Evolutionary conservation across 148 eudicot genomes (phyloP).

Genomic region (Nepenthes gracilis): DNA sequence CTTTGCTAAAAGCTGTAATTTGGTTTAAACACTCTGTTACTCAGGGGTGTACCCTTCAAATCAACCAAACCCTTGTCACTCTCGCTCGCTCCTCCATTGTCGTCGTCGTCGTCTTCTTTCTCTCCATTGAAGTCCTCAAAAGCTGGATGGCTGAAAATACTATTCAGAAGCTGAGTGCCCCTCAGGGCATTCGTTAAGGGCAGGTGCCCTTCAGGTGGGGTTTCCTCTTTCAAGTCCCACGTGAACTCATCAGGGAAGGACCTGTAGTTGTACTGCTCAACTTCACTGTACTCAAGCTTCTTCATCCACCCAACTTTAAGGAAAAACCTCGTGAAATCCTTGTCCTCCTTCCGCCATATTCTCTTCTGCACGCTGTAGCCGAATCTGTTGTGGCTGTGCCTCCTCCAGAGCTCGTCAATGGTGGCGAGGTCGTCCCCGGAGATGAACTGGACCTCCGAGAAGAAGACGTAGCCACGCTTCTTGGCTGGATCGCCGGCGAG

Average conservation of each 20-base stretch:
- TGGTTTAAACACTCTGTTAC: conserved; percentile 40
- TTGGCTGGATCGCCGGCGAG: conserved; percentile 68
- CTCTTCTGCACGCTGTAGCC: conserved; percentile 81
- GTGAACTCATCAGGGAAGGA: conserved; percentile 70
- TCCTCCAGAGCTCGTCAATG: conserved; percentile 59
- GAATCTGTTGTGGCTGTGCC: conserved; percentile 32
- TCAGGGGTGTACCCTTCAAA: conserved; percentile 20
- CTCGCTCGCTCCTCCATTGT: background rate
- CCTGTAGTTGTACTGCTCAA: conserved; percentile 77
- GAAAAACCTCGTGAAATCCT: conserved; percentile 62
- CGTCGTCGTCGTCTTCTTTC: conserved; percentile 6
- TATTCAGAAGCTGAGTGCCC: conserved; percentile 63
- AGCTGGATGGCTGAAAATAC: conserved; percentile 70
- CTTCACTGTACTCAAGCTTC: conserved; percentile 54
- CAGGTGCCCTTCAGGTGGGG: conserved; percentile 70
- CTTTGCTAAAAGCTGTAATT: conserved; percentile 41
- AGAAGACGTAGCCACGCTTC: conserved; percentile 80
- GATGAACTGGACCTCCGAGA: conserved; percentile 85
- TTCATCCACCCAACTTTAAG: conserved; percentile 91
- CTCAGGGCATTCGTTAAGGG: conserved; percentile 91
- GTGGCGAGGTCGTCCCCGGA: conserved; percentile 29
- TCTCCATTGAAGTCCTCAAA: conserved; percentile 35
- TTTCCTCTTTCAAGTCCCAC: conserved; percentile 50
- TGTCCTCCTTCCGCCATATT: conserved; percentile 43
- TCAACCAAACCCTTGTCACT: conserved; percentile 5